Conservation (phyloP, 257 asterid species). For the Leonotis leonurus region DNA sequence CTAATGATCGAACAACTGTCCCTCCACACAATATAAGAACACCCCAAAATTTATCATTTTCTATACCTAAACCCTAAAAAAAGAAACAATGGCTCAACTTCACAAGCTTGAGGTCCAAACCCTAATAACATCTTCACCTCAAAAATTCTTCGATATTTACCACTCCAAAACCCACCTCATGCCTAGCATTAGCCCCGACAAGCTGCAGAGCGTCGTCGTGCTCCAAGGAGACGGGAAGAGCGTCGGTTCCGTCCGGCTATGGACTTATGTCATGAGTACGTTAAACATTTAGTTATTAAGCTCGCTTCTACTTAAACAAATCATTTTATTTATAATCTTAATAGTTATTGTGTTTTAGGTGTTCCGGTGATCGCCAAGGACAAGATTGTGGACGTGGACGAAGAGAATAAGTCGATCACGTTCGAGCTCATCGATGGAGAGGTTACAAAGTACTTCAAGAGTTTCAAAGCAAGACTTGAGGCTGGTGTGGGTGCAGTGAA, state of each 20-base stretch:
- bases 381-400: slow-evolving; percentile 42
- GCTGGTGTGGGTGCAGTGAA: slow-evolving; percentile 24
- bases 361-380: slow-evolving; percentile 40
- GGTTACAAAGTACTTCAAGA: slow-evolving; percentile 40
- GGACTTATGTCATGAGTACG: slow-evolving; percentile 50
- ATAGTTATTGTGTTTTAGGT: slow-evolving; percentile 14
- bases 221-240: slow-evolving; percentile 43
- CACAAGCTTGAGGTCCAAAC: slow-evolving; percentile 34
- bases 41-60: not conserved
- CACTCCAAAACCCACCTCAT: slow-evolving; percentile 34
- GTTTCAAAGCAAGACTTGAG: slow-evolving; percentile 40
- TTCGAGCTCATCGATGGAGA: slow-evolving; percentile 53
- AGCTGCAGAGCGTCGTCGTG: slow-evolving; percentile 35
- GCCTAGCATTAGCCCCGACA: slow-evolving; percentile 38
- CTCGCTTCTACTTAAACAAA: no score
- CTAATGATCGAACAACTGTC: not conserved
- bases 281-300: no score
- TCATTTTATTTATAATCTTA: no score
- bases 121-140: slow-evolving; percentile 32
- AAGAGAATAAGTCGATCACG: slow-evolving; percentile 30
- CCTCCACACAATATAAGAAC: slow-evolving; percentile 6
- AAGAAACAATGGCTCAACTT: slow-evolving; percentile 41
- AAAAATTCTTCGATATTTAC: slow-evolving; percentile 40
- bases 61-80: not conserved
- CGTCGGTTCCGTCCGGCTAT: slow-evolving; percentile 42